Evolutionary conservation across 495 filamentous ascomycete genomes (phyloP).

Genomic region (Penicillium argentinense): DNA sequence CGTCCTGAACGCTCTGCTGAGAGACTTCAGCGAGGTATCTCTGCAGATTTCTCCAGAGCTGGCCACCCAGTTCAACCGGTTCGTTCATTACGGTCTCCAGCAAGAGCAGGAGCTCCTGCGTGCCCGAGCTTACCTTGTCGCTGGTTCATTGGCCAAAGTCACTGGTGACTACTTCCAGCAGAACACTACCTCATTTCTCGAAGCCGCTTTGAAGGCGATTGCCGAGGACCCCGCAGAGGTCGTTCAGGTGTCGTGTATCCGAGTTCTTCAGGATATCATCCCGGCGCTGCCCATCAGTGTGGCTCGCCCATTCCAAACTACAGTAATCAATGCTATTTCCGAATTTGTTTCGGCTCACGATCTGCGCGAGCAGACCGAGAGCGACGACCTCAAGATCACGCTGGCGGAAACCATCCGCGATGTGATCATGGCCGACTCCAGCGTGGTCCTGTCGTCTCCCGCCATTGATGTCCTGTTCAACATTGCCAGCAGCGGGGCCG

Average conservation of each 20-base stretch:
- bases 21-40: conserved; percentile 74
- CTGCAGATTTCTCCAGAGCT: conserved; percentile 65
- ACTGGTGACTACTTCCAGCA: conserved; percentile 54
- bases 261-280: conserved; percentile 81
- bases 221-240: conserved; percentile 75
- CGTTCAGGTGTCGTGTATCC: conserved; percentile 88
- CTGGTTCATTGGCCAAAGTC: conserved; percentile 66
- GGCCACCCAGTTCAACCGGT: conserved; percentile 68
- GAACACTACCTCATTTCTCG: conserved; percentile 61
- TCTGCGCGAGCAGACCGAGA: conserved; percentile 75
- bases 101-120: conserved; percentile 67
- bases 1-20: conserved; percentile 75
- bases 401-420: conserved; percentile 84
- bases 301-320: conserved; percentile 61
- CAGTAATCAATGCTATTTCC: conserved; percentile 74
- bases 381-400: conserved; percentile 87
- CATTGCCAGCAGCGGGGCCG: conserved; percentile 81
- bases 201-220: conserved; percentile 73
- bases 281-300: conserved; percentile 53
- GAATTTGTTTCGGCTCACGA: conserved; percentile 76
- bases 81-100: conserved; percentile 76
- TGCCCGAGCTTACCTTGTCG: conserved; percentile 81
- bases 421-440: conserved; percentile 74
- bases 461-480: conserved; percentile 86
- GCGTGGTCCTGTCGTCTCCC: conserved; percentile 65